Conservation (phyloP, 1,284 basidiomycete genomes). For the Puccinia hordei region DNA sequence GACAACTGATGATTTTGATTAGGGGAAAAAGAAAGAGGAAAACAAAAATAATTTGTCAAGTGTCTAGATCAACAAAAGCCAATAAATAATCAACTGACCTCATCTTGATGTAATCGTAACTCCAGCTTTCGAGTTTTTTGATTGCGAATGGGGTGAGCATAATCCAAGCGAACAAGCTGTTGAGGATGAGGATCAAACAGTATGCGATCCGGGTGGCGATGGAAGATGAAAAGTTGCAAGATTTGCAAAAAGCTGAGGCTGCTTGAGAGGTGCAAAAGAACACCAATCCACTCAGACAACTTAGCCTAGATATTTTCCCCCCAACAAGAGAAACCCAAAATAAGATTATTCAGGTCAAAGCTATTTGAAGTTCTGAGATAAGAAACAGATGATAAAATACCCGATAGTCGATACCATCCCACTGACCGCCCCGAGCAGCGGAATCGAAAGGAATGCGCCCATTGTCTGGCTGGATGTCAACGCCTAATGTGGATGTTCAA, state of each 20-base stretch:
- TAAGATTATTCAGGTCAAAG: neutral
- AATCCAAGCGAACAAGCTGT: constrained; percentile 94
- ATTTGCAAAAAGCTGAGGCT: constrained; percentile 93
- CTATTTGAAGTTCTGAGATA: neutral
- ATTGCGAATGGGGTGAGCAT: constrained; percentile 89
- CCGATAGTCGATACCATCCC: constrained; percentile 66
- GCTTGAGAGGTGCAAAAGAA: constrained; percentile 58
- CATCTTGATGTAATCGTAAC: constrained; percentile 97
- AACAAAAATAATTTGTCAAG: neutral
- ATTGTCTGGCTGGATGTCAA: constrained; percentile 61
- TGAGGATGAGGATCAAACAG: constrained; percentile 83
- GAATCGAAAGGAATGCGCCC: constrained; percentile 82
- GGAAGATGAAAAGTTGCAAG: constrained; percentile 97
- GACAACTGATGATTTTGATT: constrained; percentile 65
- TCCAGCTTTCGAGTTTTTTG: constrained; percentile 84
- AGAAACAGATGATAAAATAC: constrained; percentile 27
- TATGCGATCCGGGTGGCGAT: constrained; percentile 66
- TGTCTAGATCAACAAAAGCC: neutral
- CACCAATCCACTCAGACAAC: constrained; percentile 59
- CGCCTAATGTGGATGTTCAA: too few relatives aligned
- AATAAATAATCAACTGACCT: constrained; percentile 56
- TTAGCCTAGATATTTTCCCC: constrained; percentile 50
- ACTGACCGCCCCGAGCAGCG: constrained; percentile 74
- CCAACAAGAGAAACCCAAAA: neutral
- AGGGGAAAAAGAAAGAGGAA: neutral